phyloP scores from a whole-genome alignment of 345 rosid genomes.

The Cardamine chenopodiifolia region DNA sequence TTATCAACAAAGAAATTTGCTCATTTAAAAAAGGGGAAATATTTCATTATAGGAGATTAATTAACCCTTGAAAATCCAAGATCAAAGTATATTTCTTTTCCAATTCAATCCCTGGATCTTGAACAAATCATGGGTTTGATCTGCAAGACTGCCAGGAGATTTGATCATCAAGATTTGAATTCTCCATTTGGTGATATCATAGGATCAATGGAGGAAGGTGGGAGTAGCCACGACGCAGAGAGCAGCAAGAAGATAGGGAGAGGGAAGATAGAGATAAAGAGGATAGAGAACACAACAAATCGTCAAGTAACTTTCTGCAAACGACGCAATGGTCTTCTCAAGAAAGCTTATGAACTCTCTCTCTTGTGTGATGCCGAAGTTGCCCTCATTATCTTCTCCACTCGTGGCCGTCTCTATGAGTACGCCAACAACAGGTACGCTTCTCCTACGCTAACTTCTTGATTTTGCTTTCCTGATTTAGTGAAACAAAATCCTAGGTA shows the following conservation, averaged over 20 bases:
- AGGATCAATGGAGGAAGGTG: slow-evolving; percentile 43
- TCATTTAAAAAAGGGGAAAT: neutral
- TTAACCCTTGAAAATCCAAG: neutral
- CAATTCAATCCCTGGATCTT: neutral
- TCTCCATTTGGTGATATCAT: neutral
- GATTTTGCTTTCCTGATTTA: neutral
- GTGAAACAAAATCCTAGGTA: neutral
- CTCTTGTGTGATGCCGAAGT: slow-evolving; percentile 86
- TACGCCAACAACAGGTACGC: slow-evolving; percentile 78
- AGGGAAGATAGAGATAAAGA: slow-evolving; percentile 78
- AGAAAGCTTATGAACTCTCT: slow-evolving; percentile 86
- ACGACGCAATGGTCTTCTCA: slow-evolving; percentile 79
- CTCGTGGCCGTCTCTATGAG: slow-evolving; percentile 88
- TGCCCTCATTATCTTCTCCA: slow-evolving; percentile 82
- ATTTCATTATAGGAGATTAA: neutral
- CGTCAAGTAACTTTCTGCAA: slow-evolving; percentile 92
- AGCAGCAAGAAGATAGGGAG: slow-evolving; percentile 64
- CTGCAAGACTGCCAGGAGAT: slow-evolving; percentile 13
- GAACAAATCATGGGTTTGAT: neutral
- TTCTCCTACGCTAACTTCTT: neutral
- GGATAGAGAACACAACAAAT: slow-evolving; percentile 82
- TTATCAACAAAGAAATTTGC: neutral
- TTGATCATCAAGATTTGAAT: neutral
- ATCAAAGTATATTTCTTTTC: neutral
- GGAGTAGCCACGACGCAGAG: slow-evolving; percentile 46